Conservation (phyloP, 2,329 filamentous ascomycete species). For the Diaporthe vexans region DNA sequence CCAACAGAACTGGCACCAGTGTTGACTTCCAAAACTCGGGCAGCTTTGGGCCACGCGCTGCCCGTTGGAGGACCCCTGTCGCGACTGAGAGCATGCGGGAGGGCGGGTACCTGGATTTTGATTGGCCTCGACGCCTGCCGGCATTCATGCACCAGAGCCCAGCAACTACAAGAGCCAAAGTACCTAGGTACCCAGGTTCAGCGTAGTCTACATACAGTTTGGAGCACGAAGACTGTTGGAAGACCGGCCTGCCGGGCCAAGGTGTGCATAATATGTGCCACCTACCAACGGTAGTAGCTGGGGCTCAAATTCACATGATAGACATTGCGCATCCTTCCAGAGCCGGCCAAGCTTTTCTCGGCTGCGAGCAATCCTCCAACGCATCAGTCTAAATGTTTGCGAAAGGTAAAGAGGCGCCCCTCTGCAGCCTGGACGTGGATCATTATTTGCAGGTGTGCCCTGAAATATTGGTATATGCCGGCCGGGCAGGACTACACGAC, state of each 20-base stretch:
- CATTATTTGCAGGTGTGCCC: too few relatives aligned
- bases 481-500: neutral
- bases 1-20: slow-evolving; percentile 26
- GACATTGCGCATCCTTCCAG: neutral
- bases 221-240: neutral
- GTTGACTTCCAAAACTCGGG: slow-evolving; percentile 39
- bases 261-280: neutral
- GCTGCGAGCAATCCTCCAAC: neutral
- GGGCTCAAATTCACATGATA: slow-evolving; percentile 26
- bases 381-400: neutral
- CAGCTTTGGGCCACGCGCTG: slow-evolving; percentile 33
- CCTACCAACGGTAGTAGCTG: slow-evolving; percentile 9
- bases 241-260: neutral
- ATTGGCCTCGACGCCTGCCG: slow-evolving; percentile 24
- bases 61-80: slow-evolving; percentile 43
- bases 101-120: slow-evolving; percentile 23
- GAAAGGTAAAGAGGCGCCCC: too few relatives aligned
- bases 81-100: slow-evolving; percentile 37
- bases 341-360: slow-evolving; percentile 9
- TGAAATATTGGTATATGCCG: neutral
- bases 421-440: neutral
- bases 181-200: neutral
- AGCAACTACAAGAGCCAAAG: neutral
- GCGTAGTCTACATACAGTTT: neutral
- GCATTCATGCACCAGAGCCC: slow-evolving; percentile 9